Evolutionary conservation across 345 rosid genomes (phyloP).

Genomic region (Dimocarpus longan): DNA sequence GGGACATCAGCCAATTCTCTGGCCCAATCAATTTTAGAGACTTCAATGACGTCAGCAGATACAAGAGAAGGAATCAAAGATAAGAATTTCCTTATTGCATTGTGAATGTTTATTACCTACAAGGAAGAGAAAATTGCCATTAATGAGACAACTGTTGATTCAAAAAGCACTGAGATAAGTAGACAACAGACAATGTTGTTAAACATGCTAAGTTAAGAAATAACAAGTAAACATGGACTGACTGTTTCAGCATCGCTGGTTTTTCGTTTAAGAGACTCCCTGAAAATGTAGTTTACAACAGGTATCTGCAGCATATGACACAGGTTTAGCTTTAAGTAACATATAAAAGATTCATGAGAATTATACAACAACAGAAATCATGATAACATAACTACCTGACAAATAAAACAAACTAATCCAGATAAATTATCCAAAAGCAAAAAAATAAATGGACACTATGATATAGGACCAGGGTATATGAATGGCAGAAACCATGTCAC

Average conservation of each 20-base stretch:
- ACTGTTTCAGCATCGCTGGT: conserved; percentile 79
- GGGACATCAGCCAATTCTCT: conserved; percentile 50
- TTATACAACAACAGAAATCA: neutral
- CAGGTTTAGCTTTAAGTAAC: conserved; percentile 15
- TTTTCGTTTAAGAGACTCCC: conserved; percentile 81
- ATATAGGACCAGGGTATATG: neutral
- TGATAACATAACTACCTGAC: neutral
- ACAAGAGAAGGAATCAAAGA: conserved; percentile 62
- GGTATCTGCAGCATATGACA: conserved; percentile 49
- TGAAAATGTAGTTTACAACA: conserved; percentile 70
- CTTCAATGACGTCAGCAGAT: conserved; percentile 38
- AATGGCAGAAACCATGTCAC: neutral
- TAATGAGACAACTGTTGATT: conserved; percentile 4
- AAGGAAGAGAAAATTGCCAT: conserved; percentile 21
- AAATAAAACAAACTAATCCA: neutral
- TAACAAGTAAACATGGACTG: conserved; percentile 28
- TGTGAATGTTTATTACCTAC: conserved; percentile 74
- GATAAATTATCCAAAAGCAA: neutral
- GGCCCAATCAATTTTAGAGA: conserved; percentile 50
- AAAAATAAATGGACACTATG: neutral
- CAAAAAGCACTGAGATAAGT: conserved; percentile 9
- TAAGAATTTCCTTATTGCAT: conserved; percentile 53
- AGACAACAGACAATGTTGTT: neutral
- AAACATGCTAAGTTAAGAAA: conserved; percentile 11
- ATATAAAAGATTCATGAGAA: neutral